Conservation (phyloP, 2,329 filamentous ascomycete genomes). For the Lanzia echinophila region DNA sequence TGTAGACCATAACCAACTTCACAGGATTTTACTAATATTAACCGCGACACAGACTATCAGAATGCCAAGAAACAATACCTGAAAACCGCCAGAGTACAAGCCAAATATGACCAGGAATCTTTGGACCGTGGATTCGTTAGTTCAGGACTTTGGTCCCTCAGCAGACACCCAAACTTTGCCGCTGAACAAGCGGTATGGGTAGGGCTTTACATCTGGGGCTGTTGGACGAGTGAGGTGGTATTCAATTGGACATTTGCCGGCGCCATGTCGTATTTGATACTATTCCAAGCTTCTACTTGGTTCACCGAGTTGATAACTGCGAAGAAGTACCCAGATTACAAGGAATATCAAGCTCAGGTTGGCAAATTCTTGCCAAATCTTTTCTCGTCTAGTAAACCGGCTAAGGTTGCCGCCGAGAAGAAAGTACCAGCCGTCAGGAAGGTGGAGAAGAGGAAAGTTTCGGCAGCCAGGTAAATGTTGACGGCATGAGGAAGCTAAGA, state of each 20-base stretch:
- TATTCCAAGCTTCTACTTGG: constrained; percentile 87
- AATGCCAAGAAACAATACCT: constrained; percentile 71
- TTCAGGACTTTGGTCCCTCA: constrained; percentile 78
- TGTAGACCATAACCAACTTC: constrained; percentile 22
- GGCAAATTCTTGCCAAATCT: constrained; percentile 69
- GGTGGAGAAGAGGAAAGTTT: background rate
- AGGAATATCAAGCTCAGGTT: constrained; percentile 73
- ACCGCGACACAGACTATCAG: constrained; percentile 59
- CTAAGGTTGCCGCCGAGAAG: background rate
- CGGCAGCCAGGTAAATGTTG: background rate
- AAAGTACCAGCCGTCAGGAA: background rate
- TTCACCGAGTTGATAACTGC: constrained; percentile 78
- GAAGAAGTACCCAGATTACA: constrained; percentile 83
- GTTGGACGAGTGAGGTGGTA: constrained; percentile 61
- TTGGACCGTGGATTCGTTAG: constrained; percentile 87
- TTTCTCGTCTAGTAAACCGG: background rate
- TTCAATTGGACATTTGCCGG: constrained; percentile 77
- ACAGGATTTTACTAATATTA: background rate
- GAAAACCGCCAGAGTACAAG: constrained; percentile 62
- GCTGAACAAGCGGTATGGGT: constrained; percentile 92
- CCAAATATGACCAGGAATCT: constrained; percentile 60
- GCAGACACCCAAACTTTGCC: constrained; percentile 89
- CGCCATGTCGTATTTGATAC: constrained; percentile 58
- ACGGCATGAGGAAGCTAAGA: no score
- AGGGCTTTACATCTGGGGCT: constrained; percentile 80